These are phyloP conservation scores for Tinospora cordifolia DNA, from an alignment of 164 flowering plant species.

Conservation along the genomic window DNA sequence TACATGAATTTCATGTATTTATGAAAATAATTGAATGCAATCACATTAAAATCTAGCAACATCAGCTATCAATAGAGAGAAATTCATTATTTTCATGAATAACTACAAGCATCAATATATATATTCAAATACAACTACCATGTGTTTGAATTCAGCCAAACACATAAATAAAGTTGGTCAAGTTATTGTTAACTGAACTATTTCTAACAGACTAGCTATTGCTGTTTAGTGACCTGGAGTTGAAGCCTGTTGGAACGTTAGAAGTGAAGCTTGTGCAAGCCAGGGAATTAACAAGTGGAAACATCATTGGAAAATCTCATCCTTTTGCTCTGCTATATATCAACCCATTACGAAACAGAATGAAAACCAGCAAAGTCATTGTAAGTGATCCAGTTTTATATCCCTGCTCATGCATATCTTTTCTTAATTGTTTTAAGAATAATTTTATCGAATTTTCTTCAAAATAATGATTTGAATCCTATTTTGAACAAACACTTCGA, in stretches of 20 bases:
- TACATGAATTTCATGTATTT: too few species aligned
- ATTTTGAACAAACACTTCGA: slow-evolving; percentile 97
- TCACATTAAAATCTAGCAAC: too few species aligned
- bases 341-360: slow-evolving; percentile 78
- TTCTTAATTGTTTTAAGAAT: slow-evolving; percentile 1
- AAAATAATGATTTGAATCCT: slow-evolving; percentile 92
- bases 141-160: too few species aligned
- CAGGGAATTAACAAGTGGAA: slow-evolving; percentile 79
- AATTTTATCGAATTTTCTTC: slow-evolving; percentile 17
- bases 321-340: slow-evolving; percentile 81
- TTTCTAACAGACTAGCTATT: too few species aligned
- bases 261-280: slow-evolving; percentile 99
- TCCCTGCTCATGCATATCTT: neutral
- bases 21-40: too few species aligned
- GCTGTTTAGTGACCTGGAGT: slow-evolving; percentile 67
- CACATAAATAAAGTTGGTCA: too few species aligned
- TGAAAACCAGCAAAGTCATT: too few species aligned
- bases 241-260: slow-evolving; percentile 93
- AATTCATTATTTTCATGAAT: too few species aligned
- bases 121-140: too few species aligned
- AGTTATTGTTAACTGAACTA: too few species aligned
- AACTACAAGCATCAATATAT: too few species aligned
- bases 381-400: slow-evolving; percentile 34
- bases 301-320: slow-evolving; percentile 91
- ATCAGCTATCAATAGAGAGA: too few species aligned